Base-by-base conservation (phyloP, 169 alveolate species). In the Babesia microti region DNA sequence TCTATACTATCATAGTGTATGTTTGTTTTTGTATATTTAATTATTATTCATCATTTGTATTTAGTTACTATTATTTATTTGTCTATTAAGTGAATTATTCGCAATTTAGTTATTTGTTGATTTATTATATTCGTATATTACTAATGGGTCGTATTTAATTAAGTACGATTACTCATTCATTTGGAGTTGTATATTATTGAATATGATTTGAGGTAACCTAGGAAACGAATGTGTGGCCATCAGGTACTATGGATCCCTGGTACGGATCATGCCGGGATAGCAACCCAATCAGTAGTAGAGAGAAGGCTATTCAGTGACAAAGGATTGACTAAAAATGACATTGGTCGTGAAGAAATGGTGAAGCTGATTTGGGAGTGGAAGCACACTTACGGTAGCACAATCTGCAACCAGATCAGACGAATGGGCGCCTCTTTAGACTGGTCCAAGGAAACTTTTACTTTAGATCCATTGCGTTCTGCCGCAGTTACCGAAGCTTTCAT, bases 221-320 rank as follows among this genome's bases (percentile, higher is more conserved):
- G 79, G 87, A 86, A 92, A 70, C 84, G 98, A 55, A 87, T 93
- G 96, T 69, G 75, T 28, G 98, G 98, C 6, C 88, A 85, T 52
- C 82, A 78, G 53, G 85, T 96, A 2, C 84, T 94, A 24, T 97
- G 98, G 96, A 83, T 97, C 14, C 99, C 99, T 4, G 99, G 99
- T 24, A 89, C 92, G 11, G 98, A 91, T 50, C 97, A 94, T 65
- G 97, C 97, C 24, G 99, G 99, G 21, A 97, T 97, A 47, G 98
- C 99, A 1, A 95, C 99, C 28, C 98, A 97, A 76, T 73, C 97
- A 17, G 98, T 95, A 14, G 99, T 96, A 12, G 99, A 96, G 78
- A 83, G 94, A 55, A 72, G 81, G 68, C 60, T 94, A 39, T 69
- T 80, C 66, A 91, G 93, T 76, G 83, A 88, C 41, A 97, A 92